These are phyloP conservation scores for Phaeosphaeriaceae sp. DNA, from an alignment of 2,329 filamentous ascomycete genomes.

Conservation along the genomic window DNA sequence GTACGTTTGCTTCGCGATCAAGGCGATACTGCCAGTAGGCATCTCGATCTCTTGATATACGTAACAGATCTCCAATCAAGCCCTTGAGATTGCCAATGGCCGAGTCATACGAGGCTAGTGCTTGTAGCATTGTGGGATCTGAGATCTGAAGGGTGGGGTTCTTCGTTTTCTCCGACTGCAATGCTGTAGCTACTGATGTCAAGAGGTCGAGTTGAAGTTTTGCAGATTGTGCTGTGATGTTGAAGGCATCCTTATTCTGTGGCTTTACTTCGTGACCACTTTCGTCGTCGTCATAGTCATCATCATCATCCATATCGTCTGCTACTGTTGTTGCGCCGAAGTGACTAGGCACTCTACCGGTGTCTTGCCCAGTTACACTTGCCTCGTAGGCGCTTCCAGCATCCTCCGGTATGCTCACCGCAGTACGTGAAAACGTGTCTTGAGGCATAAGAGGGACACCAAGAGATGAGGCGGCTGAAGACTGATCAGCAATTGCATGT, in stretches of 20 bases:
- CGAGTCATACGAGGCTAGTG: conserved; percentile 83
- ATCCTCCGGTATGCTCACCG: conserved; percentile 61
- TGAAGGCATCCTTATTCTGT: conserved; percentile 89
- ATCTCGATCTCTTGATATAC: conserved; percentile 92
- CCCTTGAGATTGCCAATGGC: conserved; percentile 87
- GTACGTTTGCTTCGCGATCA: conserved; percentile 87
- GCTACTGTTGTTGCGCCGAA: conserved; percentile 59
- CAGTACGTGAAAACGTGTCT: conserved; percentile 41
- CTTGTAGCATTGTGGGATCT: conserved; percentile 77
- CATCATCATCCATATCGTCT: conserved; percentile 66
- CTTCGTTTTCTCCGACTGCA: conserved; percentile 72
- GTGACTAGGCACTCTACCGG: conserved; percentile 57
- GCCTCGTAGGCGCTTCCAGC: conserved; percentile 64
- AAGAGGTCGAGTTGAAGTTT: conserved; percentile 92
- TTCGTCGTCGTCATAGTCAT: conserved; percentile 80
- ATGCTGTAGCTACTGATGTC: conserved; percentile 80
- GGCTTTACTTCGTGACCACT: conserved; percentile 76
- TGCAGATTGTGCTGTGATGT: conserved; percentile 95
- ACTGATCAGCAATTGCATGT: conserved; percentile 5
- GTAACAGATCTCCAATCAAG: conserved; percentile 83
- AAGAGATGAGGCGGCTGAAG: conserved; percentile 48
- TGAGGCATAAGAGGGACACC: conserved; percentile 57
- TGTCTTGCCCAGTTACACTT: conserved; percentile 62
- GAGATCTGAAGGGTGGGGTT: conserved; percentile 76
- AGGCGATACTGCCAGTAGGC: conserved; percentile 96